Percentiles rank a stretch among this genome's conserved stretches.
phyloP scores from a whole-genome alignment of 2,329 filamentous ascomycete genomes.

The Fusarium hostae region DNA sequence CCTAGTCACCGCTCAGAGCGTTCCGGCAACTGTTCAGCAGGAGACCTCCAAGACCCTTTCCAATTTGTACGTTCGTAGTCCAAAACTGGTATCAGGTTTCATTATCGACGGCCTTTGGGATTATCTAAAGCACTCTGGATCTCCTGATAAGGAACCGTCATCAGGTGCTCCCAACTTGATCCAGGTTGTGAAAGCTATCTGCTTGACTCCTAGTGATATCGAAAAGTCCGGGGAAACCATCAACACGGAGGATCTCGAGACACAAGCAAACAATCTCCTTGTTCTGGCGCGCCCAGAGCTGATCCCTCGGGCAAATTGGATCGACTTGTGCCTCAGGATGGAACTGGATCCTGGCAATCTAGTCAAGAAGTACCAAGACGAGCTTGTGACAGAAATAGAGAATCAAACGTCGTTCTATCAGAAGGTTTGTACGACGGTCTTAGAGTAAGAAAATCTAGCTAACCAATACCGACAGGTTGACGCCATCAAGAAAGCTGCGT shows the following conservation, averaged over 20 bases:
- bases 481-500: slow-evolving; percentile 75
- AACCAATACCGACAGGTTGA: slow-evolving; percentile 41
- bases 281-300: slow-evolving; percentile 83
- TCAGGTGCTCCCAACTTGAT: slow-evolving; percentile 73
- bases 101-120: slow-evolving; percentile 81
- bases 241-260: slow-evolving; percentile 65
- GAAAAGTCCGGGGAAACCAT: slow-evolving; percentile 55
- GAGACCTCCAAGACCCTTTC: slow-evolving; percentile 72
- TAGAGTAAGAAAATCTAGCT: neutral
- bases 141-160: slow-evolving; percentile 82
- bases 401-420: slow-evolving; percentile 59
- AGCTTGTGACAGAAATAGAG: slow-evolving; percentile 75
- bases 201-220: slow-evolving; percentile 64
- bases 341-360: slow-evolving; percentile 85
- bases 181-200: slow-evolving; percentile 70
- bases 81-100: slow-evolving; percentile 67
- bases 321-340: slow-evolving; percentile 83
- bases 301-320: slow-evolving; percentile 85
- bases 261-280: slow-evolving; percentile 80
- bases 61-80: slow-evolving; percentile 69
- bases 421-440: slow-evolving; percentile 58
- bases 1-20: slow-evolving; percentile 71
- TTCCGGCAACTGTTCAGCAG: slow-evolving; percentile 72
- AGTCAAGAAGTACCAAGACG: slow-evolving; percentile 70
- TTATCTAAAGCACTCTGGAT: slow-evolving; percentile 76